Percentiles rank a stretch among this genome's conserved stretches.
Evolutionary conservation across 176 grass and related monocot genomes (phyloP).

Genomic region (Calamus simplicifolius): DNA sequence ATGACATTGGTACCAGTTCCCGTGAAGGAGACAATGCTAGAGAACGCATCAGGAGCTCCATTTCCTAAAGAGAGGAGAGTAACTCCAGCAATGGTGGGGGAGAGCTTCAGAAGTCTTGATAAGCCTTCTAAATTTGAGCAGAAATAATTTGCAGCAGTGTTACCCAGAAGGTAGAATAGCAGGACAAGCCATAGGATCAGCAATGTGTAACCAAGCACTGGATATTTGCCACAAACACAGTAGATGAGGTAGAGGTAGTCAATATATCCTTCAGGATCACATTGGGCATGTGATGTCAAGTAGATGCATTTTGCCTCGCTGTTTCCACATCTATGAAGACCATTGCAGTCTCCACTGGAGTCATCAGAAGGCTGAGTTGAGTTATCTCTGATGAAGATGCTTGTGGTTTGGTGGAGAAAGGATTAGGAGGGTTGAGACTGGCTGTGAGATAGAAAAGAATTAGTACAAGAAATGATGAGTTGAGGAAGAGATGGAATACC

Average conservation of each 20-base stretch:
- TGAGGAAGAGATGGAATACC: slow-evolving; percentile 13
- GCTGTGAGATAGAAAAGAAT: not conserved
- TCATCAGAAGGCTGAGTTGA: not conserved
- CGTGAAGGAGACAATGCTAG: slow-evolving; percentile 49
- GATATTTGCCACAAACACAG: slow-evolving; percentile 26
- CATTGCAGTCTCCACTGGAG: slow-evolving; percentile 13
- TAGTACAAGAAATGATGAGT: not conserved
- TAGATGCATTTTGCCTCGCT: slow-evolving; percentile 9
- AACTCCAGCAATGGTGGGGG: slow-evolving; percentile 56
- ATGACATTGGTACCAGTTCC: slow-evolving; percentile 10
- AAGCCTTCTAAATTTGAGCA: slow-evolving; percentile 57
- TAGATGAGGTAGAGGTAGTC: slow-evolving; percentile 57
- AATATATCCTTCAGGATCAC: slow-evolving; percentile 28
- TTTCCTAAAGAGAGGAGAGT: slow-evolving; percentile 74
- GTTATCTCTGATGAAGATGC: not conserved
- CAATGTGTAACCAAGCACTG: slow-evolving; percentile 21
- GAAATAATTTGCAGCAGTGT: slow-evolving; percentile 70
- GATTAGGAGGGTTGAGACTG: not conserved
- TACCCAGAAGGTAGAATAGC: slow-evolving; percentile 67
- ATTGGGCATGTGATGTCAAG: not conserved
- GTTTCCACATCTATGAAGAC: slow-evolving; percentile 6
- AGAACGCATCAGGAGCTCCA: slow-evolving; percentile 64
- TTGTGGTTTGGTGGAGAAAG: not conserved
- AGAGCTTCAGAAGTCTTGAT: slow-evolving; percentile 38
- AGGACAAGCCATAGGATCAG: slow-evolving; percentile 44